A percentile compares a stretch with the other conserved stretches of the same genome.
Evolutionary conservation across 441 rosid species (phyloP).

Genomic region (Aquilaria agallochum): DNA sequence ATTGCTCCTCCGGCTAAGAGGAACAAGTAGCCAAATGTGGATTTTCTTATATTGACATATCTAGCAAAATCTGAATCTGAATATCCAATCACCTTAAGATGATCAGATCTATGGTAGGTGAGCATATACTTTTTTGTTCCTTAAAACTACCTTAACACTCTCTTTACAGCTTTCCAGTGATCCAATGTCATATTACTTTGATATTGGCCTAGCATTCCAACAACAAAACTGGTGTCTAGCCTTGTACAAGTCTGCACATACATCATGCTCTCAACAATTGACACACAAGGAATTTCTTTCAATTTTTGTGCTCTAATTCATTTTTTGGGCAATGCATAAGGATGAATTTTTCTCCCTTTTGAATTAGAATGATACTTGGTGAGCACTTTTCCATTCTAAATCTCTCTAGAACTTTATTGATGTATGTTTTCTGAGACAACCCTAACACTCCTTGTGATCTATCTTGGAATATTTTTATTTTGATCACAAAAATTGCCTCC

Average conservation of each 20-base stretch:
- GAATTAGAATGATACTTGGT: background rate
- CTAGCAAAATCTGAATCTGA: background rate
- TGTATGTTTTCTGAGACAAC: background rate
- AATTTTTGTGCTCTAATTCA: background rate
- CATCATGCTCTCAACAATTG: background rate
- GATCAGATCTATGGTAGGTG: background rate
- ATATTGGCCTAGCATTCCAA: background rate
- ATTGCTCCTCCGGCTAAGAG: too few relatives aligned
- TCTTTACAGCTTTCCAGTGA: slow-evolving; percentile 4
- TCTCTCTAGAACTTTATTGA: background rate
- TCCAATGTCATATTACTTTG: background rate
- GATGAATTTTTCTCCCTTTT: background rate
- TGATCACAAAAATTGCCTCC: too few relatives aligned
- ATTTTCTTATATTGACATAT: background rate
- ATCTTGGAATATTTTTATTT: background rate
- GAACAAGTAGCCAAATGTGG: too few relatives aligned
- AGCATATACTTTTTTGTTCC: background rate
- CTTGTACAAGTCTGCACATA: background rate
- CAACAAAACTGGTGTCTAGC: background rate
- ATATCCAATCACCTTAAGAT: background rate
- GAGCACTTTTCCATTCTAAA: background rate
- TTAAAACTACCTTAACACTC: background rate
- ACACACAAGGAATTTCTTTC: background rate
- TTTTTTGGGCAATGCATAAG: slow-evolving; percentile 3
- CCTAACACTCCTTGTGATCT: slow-evolving; percentile 1